phyloP scores from a whole-genome alignment of 176 grass and related monocot species.

The Phoenix roebelenii region DNA sequence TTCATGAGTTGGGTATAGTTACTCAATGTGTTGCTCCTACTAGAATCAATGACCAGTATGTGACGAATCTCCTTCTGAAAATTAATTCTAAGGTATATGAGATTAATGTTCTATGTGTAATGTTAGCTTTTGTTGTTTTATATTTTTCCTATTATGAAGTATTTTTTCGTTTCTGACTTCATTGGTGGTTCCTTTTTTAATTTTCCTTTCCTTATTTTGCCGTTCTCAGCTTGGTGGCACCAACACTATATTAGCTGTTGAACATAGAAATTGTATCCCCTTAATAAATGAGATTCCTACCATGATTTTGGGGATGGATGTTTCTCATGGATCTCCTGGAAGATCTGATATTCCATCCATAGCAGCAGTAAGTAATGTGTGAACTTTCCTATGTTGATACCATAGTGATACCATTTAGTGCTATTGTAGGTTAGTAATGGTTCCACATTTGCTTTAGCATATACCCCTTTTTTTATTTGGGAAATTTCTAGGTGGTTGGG shows the following conservation, averaged over 20 bases:
- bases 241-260: slow-evolving; percentile 57
- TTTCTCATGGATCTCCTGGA: slow-evolving; percentile 68
- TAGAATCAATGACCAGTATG: slow-evolving; percentile 90
- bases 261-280: slow-evolving; percentile 38
- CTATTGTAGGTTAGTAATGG: no score
- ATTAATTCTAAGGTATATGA: slow-evolving; percentile 80
- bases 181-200: slow-evolving; percentile 12
- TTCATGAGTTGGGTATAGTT: slow-evolving; percentile 72
- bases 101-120: not conserved
- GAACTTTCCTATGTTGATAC: no score
- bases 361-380: slow-evolving; percentile 36
- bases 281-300: slow-evolving; percentile 47
- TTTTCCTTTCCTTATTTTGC: slow-evolving; percentile 13
- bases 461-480: not conserved
- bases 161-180: not conserved
- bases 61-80: slow-evolving; percentile 91
- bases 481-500: slow-evolving; percentile 43
- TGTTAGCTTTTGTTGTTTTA: no score
- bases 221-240: slow-evolving; percentile 69
- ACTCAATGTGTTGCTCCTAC: slow-evolving; percentile 81
- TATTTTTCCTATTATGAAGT: not conserved
- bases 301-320: slow-evolving; percentile 80
- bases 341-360: slow-evolving; percentile 70
- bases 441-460: not conserved
- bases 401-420: no score